Base-by-base conservation (phyloP, 352 stramenopile genomes). In the Elongisporangium senticosum region DNA sequence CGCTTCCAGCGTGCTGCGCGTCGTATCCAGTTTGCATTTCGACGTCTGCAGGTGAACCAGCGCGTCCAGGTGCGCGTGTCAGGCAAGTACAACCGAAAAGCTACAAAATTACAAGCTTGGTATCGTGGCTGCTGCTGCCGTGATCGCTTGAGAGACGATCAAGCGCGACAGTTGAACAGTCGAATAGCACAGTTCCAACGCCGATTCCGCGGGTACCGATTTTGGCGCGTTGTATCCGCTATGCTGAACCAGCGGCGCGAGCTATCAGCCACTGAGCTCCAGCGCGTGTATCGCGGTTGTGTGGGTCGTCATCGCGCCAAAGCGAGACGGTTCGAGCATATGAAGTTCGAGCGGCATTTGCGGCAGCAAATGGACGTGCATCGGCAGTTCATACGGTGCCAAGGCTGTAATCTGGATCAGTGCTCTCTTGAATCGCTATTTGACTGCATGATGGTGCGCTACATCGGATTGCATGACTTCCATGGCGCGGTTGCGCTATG, bases 401-500 rank as follows among this genome's bases (percentile, higher is more conserved):
- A 69, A 4, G 54, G 53, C 3, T 85, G 75, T 26, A 53, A 49
- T 7, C 19, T 69, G 3, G 62, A 73, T 7, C 40, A 22, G 4
- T 83, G 73, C 53, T 71, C 71, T 0, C 71, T 81, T 43, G 53
- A 64, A 5, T 80, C 72, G 26, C 62, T 85, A 1, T 75, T 83
- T 58, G 50, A 56, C 20, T 85, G 75, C 47, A 77, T 85, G 23
- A 85, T 85, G 71, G 59, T 65, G 19, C 62, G 73, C 47, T 85
- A 71, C 15, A 61, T 83, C 7, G 75, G 73, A 2, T 62, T 85
- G 33, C 73, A 83, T 23, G 75, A 85, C 43, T 72, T 83, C 24
- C 61, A 53, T 8, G 68, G 75, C 19, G 73, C 75, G 2, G 69
- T 52, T 22, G 49, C 22, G 4, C 64, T 85, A n/a, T 62, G 67